phyloP scores from a whole-genome alignment of 1,284 basidiomycete genomes.

The Melampsora abietis-canadensis region DNA sequence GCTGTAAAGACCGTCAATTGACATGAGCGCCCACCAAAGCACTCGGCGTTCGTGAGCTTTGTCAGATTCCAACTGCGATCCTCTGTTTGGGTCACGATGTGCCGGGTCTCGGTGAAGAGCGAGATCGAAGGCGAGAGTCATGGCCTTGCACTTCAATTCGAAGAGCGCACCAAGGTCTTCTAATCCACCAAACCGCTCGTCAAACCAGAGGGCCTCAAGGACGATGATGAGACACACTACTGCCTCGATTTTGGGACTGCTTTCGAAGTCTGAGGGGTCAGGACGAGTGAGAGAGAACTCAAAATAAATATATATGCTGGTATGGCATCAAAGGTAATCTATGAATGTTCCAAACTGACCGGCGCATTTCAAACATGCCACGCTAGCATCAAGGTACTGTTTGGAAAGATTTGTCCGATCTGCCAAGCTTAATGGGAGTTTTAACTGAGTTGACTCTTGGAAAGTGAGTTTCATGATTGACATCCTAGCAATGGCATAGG shows the following conservation, averaged over 20 bases:
- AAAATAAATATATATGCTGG: background rate
- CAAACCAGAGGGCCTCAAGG: conserved; percentile 40
- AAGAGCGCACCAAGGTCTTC: conserved; percentile 25
- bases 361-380: conserved; percentile 39
- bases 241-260: conserved; percentile 26
- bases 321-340: background rate
- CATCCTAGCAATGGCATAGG: conserved; percentile 28
- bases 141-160: conserved; percentile 41
- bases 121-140: conserved; percentile 33
- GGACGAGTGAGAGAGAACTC: background rate
- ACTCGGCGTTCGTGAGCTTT: conserved; percentile 27
- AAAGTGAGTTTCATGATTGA: conserved; percentile 28
- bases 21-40: conserved; percentile 43
- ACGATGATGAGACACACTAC: conserved; percentile 33
- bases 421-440: conserved; percentile 3
- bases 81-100: conserved; percentile 24
- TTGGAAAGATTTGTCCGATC: conserved; percentile 30
- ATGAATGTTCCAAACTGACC: conserved; percentile 9
- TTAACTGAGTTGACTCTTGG: background rate
- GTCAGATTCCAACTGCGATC: conserved; percentile 9
- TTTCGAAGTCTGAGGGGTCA: conserved; percentile 24
- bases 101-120: conserved; percentile 37
- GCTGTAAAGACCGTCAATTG: conserved; percentile 39
- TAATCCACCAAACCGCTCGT: conserved; percentile 24
- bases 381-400: conserved; percentile 30